phyloP scores from a whole-genome alignment of 2,329 filamentous ascomycete species.

The Teratosphaeria epicoccoides region DNA sequence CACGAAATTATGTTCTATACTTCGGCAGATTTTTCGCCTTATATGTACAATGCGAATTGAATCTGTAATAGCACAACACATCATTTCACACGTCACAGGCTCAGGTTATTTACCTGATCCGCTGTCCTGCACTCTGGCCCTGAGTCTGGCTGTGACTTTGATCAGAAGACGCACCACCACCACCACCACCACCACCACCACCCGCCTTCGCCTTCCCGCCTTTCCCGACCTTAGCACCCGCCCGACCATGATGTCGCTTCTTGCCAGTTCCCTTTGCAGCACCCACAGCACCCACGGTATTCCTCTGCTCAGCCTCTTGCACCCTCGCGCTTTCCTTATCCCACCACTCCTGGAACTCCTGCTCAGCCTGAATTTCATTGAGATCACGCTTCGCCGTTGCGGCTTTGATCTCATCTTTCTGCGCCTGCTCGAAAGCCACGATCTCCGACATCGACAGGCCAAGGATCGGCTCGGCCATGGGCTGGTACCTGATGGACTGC shows the following conservation, averaged over 20 bases:
- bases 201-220: background rate
- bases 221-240: constrained; percentile 9
- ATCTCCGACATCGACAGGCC: constrained; percentile 79
- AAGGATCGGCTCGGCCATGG: constrained; percentile 50
- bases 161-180: too few species aligned
- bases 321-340: constrained; percentile 69
- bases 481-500: constrained; percentile 41
- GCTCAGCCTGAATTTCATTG: constrained; percentile 91
- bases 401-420: constrained; percentile 73
- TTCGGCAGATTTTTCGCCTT: too few species aligned
- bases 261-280: constrained; percentile 6
- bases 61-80: background rate
- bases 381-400: constrained; percentile 79
- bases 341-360: constrained; percentile 96
- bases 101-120: background rate
- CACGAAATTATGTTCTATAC: too few species aligned
- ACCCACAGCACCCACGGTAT: constrained; percentile 7
- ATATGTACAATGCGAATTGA: background rate
- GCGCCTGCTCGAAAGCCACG: constrained; percentile 71
- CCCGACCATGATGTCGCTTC: constrained; percentile 11
- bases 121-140: background rate
- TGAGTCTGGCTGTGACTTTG: too few species aligned
- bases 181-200: background rate
- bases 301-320: constrained; percentile 19
- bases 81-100: background rate